Evolutionary conservation across 306 rosid genomes (phyloP), one percentile per base, ranked within the genome.

Genomic region (Acacia crassicarpa): DNA sequence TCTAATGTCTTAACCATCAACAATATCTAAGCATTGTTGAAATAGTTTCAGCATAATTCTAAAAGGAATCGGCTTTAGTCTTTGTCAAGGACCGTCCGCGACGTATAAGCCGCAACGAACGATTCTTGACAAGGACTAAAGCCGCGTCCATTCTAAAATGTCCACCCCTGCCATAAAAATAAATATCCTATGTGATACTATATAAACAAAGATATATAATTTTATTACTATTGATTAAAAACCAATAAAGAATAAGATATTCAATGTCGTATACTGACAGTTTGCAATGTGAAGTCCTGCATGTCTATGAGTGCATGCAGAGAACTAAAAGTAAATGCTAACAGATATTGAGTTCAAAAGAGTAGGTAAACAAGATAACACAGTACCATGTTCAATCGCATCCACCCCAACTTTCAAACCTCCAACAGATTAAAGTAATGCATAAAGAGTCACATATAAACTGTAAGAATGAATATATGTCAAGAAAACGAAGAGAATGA

Each of bases 391-490:
- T 74, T 86, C 30, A 78, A 95, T 92, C 43, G 91, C 86, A 56
- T 87, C 92, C 76, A 93, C 94, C 82, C 91, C 96, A 80, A 93
- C 86, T 84, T 85, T 93, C 75, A 95, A 87, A 77, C 98, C 99
- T 81, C 96, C 87, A 75, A 95, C 99, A 84, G 99, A 95, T 38
- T 97, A 95, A 73, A 90, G 82, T 20, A 93, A 97, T 95, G 96
- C 91, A 89, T 66, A 27, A 80, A 81, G 80, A 76, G 78, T 85
- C 22, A 74, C 25, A 78, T 56, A 84, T 49, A 84, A 19, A 80
- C 75, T 71, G 76, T 79, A 72, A 80, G 83, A 78, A 75, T 40
- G 44, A 84, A 77, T 45, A 14, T 14, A 63, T 8, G 35, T 32
- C 84, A 63, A 80, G 67, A 80, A 78, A 44, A 74, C 35, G 43